A percentile compares a stretch with the other conserved stretches of the same genome.
phyloP scores from a whole-genome alignment of 768 basidiomycete species.

The Podaxis mareebaensis region DNA sequence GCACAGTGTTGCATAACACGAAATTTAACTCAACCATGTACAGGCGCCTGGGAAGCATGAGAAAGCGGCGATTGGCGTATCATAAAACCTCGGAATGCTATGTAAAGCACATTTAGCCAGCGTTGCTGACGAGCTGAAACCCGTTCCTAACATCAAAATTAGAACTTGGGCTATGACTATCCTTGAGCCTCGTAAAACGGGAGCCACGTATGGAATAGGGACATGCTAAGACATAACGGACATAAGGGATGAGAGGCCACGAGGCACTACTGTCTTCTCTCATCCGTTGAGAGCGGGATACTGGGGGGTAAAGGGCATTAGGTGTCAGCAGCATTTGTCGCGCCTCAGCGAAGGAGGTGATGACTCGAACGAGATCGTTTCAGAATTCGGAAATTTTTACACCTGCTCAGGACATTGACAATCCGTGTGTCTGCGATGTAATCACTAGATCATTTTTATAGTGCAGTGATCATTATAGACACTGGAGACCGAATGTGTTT shows the following conservation, averaged over 20 bases:
- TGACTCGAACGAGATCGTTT: neutral
- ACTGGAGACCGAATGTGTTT: neutral
- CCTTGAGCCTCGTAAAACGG: neutral
- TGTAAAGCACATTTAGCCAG: neutral
- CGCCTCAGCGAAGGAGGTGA: neutral
- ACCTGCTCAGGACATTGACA: neutral
- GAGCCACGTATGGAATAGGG: neutral
- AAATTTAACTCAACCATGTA: neutral
- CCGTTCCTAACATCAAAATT: neutral
- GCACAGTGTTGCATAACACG: neutral
- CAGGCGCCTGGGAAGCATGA: neutral
- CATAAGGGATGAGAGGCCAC: neutral
- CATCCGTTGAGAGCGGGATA: constrained; percentile 7
- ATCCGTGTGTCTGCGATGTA: neutral
- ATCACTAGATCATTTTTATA: too few relatives aligned
- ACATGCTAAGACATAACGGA: neutral
- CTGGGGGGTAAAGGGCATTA: neutral
- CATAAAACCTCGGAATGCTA: neutral
- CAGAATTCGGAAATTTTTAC: too few relatives aligned
- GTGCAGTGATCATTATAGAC: too few relatives aligned
- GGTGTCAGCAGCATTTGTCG: neutral
- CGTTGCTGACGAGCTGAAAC: neutral
- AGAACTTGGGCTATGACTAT: neutral
- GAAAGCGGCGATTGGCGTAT: neutral
- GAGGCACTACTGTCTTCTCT: neutral